Evolutionary conservation across 2,329 filamentous ascomycete genomes (phyloP).

Genomic region (Epicoccum nigrum): DNA sequence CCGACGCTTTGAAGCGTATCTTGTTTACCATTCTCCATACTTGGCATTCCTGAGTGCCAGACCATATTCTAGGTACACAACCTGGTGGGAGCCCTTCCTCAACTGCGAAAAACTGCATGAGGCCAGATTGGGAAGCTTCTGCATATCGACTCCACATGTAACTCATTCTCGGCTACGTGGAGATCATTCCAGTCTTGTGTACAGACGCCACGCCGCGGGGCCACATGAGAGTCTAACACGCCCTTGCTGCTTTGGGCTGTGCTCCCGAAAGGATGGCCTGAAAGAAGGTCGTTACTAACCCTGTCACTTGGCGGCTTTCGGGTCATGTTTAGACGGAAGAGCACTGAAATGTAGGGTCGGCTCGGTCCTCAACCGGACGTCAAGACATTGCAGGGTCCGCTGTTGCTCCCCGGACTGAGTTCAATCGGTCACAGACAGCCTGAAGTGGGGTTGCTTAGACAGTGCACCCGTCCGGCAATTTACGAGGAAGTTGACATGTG

Average conservation of each 20-base stretch:
- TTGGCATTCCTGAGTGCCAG: slow-evolving; percentile 8
- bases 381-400: neutral
- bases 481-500: neutral
- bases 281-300: neutral
- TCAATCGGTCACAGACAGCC: neutral
- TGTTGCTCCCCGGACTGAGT: slow-evolving; percentile 6
- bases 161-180: slow-evolving; percentile 45
- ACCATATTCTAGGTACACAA: neutral
- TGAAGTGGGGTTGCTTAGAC: neutral
- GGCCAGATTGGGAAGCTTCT: slow-evolving; percentile 31
- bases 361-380: slow-evolving; percentile 7
- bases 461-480: neutral
- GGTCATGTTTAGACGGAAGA: slow-evolving; percentile 8
- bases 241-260: slow-evolving; percentile 19
- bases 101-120: slow-evolving; percentile 25
- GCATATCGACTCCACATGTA: slow-evolving; percentile 42
- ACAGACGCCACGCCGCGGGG: slow-evolving; percentile 30
- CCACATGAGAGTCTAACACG: slow-evolving; percentile 38
- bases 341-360: slow-evolving; percentile 4
- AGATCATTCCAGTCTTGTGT: slow-evolving; percentile 36
- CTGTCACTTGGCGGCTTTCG: slow-evolving; percentile 14
- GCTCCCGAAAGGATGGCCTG: slow-evolving; percentile 7
- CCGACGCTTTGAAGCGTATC: neutral
- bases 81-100: slow-evolving; percentile 30
- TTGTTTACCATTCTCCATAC: slow-evolving; percentile 13